phyloP scores from a whole-genome alignment of 129 eudicot genomes.

The Flaveria brownii region DNA sequence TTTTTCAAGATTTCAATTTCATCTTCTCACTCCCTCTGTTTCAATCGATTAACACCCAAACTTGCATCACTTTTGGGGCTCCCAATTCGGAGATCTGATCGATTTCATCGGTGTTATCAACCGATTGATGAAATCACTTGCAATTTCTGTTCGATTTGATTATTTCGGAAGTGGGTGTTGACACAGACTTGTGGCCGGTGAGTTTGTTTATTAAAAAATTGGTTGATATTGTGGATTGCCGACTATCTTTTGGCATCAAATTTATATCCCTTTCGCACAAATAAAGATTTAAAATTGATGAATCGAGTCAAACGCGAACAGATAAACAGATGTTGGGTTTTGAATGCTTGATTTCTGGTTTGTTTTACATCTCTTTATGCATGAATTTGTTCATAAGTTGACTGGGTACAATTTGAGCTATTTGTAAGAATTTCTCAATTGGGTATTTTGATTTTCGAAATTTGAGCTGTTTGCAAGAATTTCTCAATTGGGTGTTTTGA shows the following conservation, averaged over 20 bases:
- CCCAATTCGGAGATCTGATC: constrained; percentile 22
- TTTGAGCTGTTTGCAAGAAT: neutral
- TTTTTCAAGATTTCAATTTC: neutral
- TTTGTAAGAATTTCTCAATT: neutral
- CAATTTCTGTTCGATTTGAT: constrained; percentile 15
- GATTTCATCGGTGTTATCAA: neutral
- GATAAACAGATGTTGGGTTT: neutral
- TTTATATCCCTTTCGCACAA: neutral
- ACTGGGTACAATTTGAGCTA: neutral
- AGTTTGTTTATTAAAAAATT: constrained; percentile 23
- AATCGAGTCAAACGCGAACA: neutral
- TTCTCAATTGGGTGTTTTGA: constrained; percentile 11
- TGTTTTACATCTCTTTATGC: neutral
- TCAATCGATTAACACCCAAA: constrained; percentile 7
- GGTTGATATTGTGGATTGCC: constrained; percentile 11
- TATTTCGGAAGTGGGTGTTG: constrained; percentile 33
- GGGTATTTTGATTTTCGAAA: constrained; percentile 20
- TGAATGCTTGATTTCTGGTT: constrained; percentile 35
- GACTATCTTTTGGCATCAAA: constrained; percentile 4
- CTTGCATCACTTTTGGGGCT: constrained; percentile 20
- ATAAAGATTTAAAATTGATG: neutral
- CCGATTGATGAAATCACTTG: constrained; percentile 6
- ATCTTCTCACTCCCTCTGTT: constrained; percentile 26
- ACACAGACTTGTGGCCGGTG: constrained; percentile 30
- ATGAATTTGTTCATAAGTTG: neutral